Evolutionary conservation across 1,284 basidiomycete species (phyloP).

Genomic region (Microbotryum violaceum): DNA sequence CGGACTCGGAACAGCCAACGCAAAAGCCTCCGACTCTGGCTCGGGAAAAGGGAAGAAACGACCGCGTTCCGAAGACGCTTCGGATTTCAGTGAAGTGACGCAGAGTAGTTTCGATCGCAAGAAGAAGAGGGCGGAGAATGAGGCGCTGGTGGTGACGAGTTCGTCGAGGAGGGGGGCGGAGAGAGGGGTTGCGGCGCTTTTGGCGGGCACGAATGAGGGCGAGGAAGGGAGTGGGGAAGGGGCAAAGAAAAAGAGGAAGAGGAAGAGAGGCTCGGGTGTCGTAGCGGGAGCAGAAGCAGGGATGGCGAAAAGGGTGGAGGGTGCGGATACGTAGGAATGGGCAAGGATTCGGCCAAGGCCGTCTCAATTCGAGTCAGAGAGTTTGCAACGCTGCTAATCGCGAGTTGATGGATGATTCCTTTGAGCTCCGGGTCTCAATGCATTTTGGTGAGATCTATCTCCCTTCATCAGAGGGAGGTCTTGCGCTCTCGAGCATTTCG

Average conservation of each 20-base stretch:
- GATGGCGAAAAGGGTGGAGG: too few relatives aligned
- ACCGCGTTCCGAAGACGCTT: not conserved
- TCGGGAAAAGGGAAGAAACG: slow-evolving; percentile 4
- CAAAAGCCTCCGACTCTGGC: not conserved
- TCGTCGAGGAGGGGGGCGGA: not conserved
- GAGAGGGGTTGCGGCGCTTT: not conserved
- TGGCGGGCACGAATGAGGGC: not conserved
- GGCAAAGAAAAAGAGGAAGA: slow-evolving; percentile 12
- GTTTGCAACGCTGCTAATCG: too few relatives aligned
- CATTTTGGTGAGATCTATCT: too few relatives aligned
- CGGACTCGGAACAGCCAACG: not conserved
- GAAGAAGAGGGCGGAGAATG: not conserved
- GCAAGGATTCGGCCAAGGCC: too few relatives aligned
- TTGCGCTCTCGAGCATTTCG: too few relatives aligned
- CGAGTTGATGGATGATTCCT: too few relatives aligned
- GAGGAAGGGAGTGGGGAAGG: not conserved
- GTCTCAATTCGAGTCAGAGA: too few relatives aligned
- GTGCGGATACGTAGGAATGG: too few relatives aligned
- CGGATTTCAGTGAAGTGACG: not conserved
- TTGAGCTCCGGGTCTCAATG: too few relatives aligned
- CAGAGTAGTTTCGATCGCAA: not conserved
- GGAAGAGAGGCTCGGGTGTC: slow-evolving; percentile 2
- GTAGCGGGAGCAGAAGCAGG: not conserved
- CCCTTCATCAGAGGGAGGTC: too few relatives aligned
- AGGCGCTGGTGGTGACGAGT: not conserved